Conservation (phyloP, 148 eudicot species). For the Fagopyrum esculentum region DNA sequence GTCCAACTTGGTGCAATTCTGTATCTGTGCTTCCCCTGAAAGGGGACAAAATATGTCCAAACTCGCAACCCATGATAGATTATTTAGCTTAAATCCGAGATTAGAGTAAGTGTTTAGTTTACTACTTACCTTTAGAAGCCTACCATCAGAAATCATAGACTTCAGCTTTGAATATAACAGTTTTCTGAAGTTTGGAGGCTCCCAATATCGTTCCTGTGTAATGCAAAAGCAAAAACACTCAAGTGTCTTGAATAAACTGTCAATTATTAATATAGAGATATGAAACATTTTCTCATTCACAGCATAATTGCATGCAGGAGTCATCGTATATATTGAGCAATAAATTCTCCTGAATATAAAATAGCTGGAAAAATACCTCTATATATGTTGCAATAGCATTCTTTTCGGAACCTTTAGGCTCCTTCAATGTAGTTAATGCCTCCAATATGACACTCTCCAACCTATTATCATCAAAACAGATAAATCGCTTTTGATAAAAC, state of each 20-base stretch:
- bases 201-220: conserved; percentile 60
- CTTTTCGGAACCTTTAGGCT: conserved; percentile 67
- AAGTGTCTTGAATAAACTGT: not conserved
- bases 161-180: conserved; percentile 49
- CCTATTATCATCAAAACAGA: conserved; percentile 31
- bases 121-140: conserved; percentile 52
- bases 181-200: conserved; percentile 60
- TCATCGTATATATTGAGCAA: not conserved
- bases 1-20: conserved; percentile 44
- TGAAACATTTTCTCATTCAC: not conserved
- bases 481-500: not conserved
- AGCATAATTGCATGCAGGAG: not conserved
- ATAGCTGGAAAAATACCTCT: conserved; percentile 44
- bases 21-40: conserved; percentile 78
- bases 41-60: not conserved
- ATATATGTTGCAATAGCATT: conserved; percentile 61
- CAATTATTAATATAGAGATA: not conserved
- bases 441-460: conserved; percentile 68
- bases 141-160: conserved; percentile 52
- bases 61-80: not conserved
- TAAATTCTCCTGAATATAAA: not conserved
- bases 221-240: not conserved
- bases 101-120: not conserved
- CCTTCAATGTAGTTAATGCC: conserved; percentile 55
- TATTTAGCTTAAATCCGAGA: not conserved